Percentiles rank a stretch among this genome's conserved stretches.
These are phyloP conservation scores for Saccharomycopsis sp. DNA, from an alignment of 805 yeast species.

Conservation along the genomic window DNA sequence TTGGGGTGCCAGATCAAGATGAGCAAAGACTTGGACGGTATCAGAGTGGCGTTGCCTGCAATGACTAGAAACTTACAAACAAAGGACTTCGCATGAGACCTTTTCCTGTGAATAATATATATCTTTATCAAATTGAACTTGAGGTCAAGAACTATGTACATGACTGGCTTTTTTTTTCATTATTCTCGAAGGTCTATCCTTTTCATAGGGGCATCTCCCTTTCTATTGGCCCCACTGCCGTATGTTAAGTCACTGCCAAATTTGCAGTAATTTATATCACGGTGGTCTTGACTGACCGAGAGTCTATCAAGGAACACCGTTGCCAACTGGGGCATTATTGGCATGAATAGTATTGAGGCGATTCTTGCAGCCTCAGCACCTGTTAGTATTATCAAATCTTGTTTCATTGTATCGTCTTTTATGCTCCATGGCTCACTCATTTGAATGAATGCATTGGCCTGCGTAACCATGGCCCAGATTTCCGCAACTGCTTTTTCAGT, in stretches of 20 bases:
- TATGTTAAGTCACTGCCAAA: constrained; percentile 54
- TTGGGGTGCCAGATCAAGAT: constrained; percentile 89
- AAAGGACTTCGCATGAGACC: constrained; percentile 63
- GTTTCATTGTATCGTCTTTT: constrained; percentile 26
- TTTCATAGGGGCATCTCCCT: constrained; percentile 42
- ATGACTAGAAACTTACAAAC: constrained; percentile 90
- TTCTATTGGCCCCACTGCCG: constrained; percentile 47
- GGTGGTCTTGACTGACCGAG: constrained; percentile 36
- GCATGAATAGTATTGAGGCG: constrained; percentile 53
- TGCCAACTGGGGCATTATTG: constrained; percentile 66
- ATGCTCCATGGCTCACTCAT: constrained; percentile 67
- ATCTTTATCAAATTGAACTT: background rate
- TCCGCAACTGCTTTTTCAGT: constrained; percentile 46
- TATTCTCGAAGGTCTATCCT: constrained; percentile 27
- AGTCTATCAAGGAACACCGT: constrained; percentile 50
- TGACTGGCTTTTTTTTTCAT: constrained; percentile 19
- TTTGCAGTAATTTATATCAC: constrained; percentile 37
- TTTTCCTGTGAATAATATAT: too few relatives aligned
- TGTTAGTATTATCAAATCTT: constrained; percentile 48
- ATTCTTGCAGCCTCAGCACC: constrained; percentile 69
- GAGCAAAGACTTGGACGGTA: constrained; percentile 86
- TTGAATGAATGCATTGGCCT: constrained; percentile 63
- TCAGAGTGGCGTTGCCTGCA: constrained; percentile 91
- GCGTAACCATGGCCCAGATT: constrained; percentile 51
- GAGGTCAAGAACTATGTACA: too few relatives aligned